These are phyloP conservation scores for Podila epigama DNA, from an alignment of 192 early-diverging fungal species.

Conservation along the genomic window DNA sequence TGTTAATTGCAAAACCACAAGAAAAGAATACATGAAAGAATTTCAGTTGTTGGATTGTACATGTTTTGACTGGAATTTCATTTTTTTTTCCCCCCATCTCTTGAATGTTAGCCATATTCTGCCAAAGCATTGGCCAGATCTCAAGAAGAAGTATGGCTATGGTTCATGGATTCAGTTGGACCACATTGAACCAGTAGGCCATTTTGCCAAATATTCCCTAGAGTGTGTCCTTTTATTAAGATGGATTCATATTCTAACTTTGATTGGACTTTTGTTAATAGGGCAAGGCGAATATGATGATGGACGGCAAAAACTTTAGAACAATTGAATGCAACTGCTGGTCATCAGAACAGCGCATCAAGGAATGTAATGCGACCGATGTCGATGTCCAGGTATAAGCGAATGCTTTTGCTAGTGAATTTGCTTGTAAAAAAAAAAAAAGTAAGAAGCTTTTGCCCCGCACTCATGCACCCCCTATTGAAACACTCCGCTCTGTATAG, in stretches of 20 bases:
- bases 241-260: not conserved
- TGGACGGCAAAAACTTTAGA: slow-evolving; percentile 74
- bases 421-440: no score
- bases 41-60: not conserved
- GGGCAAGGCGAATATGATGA: slow-evolving; percentile 70
- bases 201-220: no score
- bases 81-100: not conserved
- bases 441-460: not conserved
- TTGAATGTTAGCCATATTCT: slow-evolving; percentile 62
- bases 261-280: slow-evolving; percentile 1
- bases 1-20: not conserved
- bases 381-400: slow-evolving; percentile 62
- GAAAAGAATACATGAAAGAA: not conserved
- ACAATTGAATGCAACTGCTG: slow-evolving; percentile 76
- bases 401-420: not conserved
- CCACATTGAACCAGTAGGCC: slow-evolving; percentile 49
- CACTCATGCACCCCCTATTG: not conserved
- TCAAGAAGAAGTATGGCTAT: slow-evolving; percentile 68
- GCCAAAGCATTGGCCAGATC: slow-evolving; percentile 66
- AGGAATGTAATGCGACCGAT: slow-evolving; percentile 57
- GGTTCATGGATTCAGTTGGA: slow-evolving; percentile 57
- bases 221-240: no score
- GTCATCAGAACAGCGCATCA: slow-evolving; percentile 65
- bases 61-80: not conserved
- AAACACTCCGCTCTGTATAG: slow-evolving; percentile 12